These are phyloP conservation scores for Backusella mclennaniae DNA, from an alignment of 192 early-diverging fungal species.

Conservation along the genomic window DNA sequence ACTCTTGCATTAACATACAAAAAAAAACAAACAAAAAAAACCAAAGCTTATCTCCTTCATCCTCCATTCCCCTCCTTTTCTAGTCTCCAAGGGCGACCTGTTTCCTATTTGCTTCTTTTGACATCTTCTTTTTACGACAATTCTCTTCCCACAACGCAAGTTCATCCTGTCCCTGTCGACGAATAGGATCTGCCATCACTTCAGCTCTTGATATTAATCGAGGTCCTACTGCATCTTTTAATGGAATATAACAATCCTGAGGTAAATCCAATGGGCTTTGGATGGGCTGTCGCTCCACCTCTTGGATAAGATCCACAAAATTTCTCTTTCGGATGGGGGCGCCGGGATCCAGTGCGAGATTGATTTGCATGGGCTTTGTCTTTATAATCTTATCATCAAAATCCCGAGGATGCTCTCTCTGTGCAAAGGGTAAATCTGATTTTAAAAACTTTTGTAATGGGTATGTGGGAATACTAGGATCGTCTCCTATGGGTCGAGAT, in stretches of 20 bases:
- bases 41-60: neutral
- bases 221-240: neutral
- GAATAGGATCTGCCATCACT: constrained; percentile 12
- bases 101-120: neutral
- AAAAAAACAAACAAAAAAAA: no score
- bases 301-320: neutral
- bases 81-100: neutral
- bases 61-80: neutral
- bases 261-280: constrained; percentile 7
- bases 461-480: neutral
- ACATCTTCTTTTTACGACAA: neutral
- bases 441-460: constrained; percentile 13
- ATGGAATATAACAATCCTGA: neutral
- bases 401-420: neutral
- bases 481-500: neutral
- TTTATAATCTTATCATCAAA: neutral
- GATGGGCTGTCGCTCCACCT: neutral
- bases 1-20: no score
- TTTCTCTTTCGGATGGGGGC: neutral
- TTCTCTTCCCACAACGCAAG: constrained; percentile 3
- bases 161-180: constrained; percentile 9
- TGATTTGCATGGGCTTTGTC: neutral
- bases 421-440: neutral
- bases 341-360: neutral
- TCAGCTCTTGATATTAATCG: constrained; percentile 7